Evolutionary conservation across 345 rosid genomes (phyloP).

Genomic region (Anacardium occidentale): DNA sequence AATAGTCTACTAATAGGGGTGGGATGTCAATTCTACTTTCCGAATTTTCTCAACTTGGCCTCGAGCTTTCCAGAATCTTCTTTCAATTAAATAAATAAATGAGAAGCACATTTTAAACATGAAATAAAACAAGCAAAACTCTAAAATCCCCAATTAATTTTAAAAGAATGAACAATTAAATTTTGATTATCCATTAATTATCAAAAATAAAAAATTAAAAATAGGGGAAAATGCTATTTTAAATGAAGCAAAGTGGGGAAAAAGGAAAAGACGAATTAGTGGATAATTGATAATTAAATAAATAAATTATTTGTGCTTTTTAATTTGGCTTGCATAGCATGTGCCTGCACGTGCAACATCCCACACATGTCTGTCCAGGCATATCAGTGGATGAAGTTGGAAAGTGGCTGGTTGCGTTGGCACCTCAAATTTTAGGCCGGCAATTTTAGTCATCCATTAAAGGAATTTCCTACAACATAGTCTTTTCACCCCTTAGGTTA

Average conservation of each 20-base stretch:
- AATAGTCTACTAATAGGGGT: too few species aligned
- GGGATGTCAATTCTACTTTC: too few species aligned
- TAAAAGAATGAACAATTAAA: too few species aligned
- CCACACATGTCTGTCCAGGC: neutral
- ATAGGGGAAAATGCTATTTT: too few species aligned
- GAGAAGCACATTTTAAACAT: neutral
- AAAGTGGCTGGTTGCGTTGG: conserved; percentile 8
- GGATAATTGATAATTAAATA: neutral
- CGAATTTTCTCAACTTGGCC: too few species aligned
- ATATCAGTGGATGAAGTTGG: conserved; percentile 11
- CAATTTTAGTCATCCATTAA: neutral
- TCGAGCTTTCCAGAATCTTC: too few species aligned
- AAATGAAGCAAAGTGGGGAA: neutral
- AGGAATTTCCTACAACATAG: too few species aligned
- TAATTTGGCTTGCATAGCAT: neutral
- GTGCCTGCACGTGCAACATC: conserved; percentile 17
- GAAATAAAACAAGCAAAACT: neutral
- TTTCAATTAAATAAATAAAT: neutral
- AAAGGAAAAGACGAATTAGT: neutral
- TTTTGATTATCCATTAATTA: too few species aligned
- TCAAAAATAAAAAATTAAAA: too few species aligned
- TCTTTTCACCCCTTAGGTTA: too few species aligned
- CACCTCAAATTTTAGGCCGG: neutral
- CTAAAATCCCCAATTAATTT: too few species aligned
- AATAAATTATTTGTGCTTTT: neutral